Evolutionary conservation across 495 filamentous ascomycete species (phyloP).

Genomic region (Aspergillus kassunensis): DNA sequence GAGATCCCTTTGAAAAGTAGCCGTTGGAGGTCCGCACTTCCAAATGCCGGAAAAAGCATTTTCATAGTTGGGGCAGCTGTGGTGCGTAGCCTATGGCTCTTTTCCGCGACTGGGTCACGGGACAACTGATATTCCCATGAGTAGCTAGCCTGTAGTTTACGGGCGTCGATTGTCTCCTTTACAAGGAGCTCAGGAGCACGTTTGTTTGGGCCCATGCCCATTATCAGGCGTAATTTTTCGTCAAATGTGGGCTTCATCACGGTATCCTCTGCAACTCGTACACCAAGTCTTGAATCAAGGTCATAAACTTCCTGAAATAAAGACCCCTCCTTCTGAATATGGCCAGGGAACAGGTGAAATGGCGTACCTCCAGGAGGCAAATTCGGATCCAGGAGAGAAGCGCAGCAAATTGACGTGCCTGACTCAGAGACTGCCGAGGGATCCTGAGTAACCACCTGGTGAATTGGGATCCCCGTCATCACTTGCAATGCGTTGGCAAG

Average conservation of each 20-base stretch:
- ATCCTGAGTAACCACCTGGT: not conserved
- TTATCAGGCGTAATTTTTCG: not conserved
- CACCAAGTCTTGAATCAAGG: not conserved
- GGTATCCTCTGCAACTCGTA: conserved; percentile 1
- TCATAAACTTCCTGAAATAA: not conserved
- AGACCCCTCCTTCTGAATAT: not conserved
- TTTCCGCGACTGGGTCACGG: too few species aligned
- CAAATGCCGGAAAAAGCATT: too few species aligned
- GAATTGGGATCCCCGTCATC: not conserved
- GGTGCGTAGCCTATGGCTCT: too few species aligned
- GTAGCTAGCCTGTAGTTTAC: too few species aligned
- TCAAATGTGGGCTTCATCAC: not conserved
- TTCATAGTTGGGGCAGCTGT: too few species aligned
- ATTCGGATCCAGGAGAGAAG: not conserved
- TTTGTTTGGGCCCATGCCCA: not conserved
- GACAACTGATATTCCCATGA: too few species aligned
- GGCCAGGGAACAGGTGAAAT: not conserved
- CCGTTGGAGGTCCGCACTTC: too few species aligned
- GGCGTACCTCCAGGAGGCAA: not conserved
- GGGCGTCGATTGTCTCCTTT: too few species aligned
- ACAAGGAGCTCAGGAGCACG: too few species aligned
- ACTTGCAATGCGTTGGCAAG: not conserved
- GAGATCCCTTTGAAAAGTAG: too few species aligned
- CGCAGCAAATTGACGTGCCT: not conserved
- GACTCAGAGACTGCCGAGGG: not conserved